Conservation (phyloP, 495 filamentous ascomycete genomes). For the Tuber indicum region DNA sequence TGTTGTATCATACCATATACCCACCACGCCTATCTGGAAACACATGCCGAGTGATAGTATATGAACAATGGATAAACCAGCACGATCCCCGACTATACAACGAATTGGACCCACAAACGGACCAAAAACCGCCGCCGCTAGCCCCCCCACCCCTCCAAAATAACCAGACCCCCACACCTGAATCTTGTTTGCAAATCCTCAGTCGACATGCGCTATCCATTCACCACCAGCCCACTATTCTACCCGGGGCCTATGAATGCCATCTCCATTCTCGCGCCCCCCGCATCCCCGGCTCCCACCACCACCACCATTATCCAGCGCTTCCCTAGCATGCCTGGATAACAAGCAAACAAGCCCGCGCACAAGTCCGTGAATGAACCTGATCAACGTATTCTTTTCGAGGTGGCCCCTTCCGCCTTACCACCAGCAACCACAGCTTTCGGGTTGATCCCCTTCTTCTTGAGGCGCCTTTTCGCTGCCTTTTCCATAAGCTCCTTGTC, state of each 20-base stretch:
- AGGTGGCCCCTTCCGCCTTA: constrained; percentile 29
- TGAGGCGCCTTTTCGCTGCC: constrained; percentile 53
- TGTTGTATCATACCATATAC: background rate
- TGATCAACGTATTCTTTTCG: too few species aligned
- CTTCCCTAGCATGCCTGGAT: too few species aligned
- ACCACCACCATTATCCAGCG: too few species aligned
- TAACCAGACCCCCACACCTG: background rate
- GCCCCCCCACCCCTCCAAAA: background rate
- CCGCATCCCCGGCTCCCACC: too few species aligned
- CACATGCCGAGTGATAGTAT: background rate
- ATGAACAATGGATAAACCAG: background rate
- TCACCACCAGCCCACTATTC: background rate
- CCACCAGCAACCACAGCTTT: constrained; percentile 47
- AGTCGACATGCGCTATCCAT: background rate
- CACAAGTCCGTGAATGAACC: too few species aligned
- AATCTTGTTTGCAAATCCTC: background rate
- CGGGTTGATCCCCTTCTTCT: constrained; percentile 62
- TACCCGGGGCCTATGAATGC: background rate
- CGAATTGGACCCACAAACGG: background rate
- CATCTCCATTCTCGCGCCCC: background rate
- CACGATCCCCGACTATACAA: background rate
- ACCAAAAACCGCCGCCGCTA: background rate
- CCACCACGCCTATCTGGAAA: background rate
- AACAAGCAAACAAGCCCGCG: too few species aligned
- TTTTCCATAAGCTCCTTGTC: constrained; percentile 57